phyloP scores from a whole-genome alignment of 345 rosid species.

The Arabidopsis thaliana region TAIR10.1 NC_003074.8:2205501-2206000 shows the following conservation, averaged over 20 bases:
- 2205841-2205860: too few species aligned
- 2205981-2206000: too few species aligned
- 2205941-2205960: too few species aligned
- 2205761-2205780: too few species aligned
- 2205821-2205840: too few species aligned
- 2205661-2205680: background rate
- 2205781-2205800: too few species aligned
- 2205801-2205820: too few species aligned
- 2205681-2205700: conserved; percentile 7
- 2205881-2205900: too few species aligned
- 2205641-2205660: conserved; percentile 25
- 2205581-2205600: background rate
- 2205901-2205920: too few species aligned
- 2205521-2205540: background rate
- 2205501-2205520: background rate
- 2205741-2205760: background rate
- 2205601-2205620: background rate
- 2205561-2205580: conserved; percentile 28
- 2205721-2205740: background rate
- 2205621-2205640: background rate
- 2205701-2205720: background rate
- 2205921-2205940: too few species aligned
- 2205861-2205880: too few species aligned
- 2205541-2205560: background rate
- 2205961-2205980: too few species aligned